phyloP scores from a whole-genome alignment of 2,329 filamentous ascomycete species.

The Cladophialophora psammophila region DNA sequence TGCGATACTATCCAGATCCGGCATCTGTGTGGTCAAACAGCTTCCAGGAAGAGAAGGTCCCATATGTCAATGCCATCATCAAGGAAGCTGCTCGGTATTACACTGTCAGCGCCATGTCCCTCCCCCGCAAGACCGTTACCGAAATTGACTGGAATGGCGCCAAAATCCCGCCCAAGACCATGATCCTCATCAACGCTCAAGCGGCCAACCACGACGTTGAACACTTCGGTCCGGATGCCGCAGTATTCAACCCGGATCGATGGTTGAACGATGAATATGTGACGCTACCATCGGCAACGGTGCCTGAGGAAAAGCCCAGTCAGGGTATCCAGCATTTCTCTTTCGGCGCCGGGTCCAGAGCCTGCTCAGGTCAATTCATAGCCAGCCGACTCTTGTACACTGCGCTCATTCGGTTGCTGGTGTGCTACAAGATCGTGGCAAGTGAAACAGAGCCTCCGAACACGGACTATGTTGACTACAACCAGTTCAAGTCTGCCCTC shows the following conservation, averaged over 20 bases:
- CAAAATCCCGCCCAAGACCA: slow-evolving; percentile 73
- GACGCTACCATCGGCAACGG: slow-evolving; percentile 41
- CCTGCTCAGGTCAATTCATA: slow-evolving; percentile 65
- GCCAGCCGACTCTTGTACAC: slow-evolving; percentile 65
- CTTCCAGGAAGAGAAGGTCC: slow-evolving; percentile 72
- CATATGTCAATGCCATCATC: slow-evolving; percentile 75
- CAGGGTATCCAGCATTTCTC: slow-evolving; percentile 62
- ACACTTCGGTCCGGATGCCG: slow-evolving; percentile 65
- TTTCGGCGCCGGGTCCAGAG: slow-evolving; percentile 65
- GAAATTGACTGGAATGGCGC: slow-evolving; percentile 71
- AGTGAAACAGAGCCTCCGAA: slow-evolving; percentile 62
- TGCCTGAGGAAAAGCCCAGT: slow-evolving; percentile 53
- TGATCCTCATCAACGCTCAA: slow-evolving; percentile 78
- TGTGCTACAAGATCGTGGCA: slow-evolving; percentile 61
- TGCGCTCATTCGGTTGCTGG: slow-evolving; percentile 61
- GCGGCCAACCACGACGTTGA: slow-evolving; percentile 71
- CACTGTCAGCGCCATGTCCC: slow-evolving; percentile 75
- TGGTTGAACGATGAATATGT: slow-evolving; percentile 60
- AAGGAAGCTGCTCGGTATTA: slow-evolving; percentile 78
- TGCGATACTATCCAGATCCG: slow-evolving; percentile 66
- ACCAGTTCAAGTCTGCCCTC: slow-evolving; percentile 65
- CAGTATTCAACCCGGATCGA: slow-evolving; percentile 68
- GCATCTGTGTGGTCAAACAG: slow-evolving; percentile 73
- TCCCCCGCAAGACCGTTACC: slow-evolving; percentile 72
- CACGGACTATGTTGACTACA: slow-evolving; percentile 69